A percentile compares a stretch with the other conserved stretches of the same genome.
phyloP scores from a whole-genome alignment of 2,329 filamentous ascomycete species.

The Scytalidium sp. region DNA sequence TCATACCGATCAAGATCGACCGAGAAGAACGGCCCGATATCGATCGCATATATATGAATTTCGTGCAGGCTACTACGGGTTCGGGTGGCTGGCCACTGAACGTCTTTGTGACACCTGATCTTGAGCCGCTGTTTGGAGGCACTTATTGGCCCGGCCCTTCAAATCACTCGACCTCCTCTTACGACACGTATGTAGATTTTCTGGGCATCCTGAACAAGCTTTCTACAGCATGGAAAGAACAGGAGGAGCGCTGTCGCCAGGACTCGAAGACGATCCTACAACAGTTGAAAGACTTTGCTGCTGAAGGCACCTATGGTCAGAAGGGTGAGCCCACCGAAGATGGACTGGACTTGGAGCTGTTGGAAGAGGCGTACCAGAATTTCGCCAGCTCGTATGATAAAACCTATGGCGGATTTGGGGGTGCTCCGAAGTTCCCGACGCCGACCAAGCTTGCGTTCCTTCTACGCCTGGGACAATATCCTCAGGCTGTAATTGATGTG shows the following conservation, averaged over 20 bases:
- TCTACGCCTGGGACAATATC: slow-evolving; percentile 69
- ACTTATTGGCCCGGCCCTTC: slow-evolving; percentile 78
- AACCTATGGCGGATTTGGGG: slow-evolving; percentile 74
- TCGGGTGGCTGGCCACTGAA: slow-evolving; percentile 93
- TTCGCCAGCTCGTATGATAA: slow-evolving; percentile 79
- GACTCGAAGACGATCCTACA: slow-evolving; percentile 80
- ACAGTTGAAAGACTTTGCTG: slow-evolving; percentile 82
- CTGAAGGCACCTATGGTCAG: slow-evolving; percentile 70
- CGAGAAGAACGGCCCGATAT: slow-evolving; percentile 92
- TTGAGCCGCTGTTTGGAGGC: slow-evolving; percentile 92
- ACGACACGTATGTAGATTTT: slow-evolving; percentile 68
- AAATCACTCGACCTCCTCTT: slow-evolving; percentile 34
- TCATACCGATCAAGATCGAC: slow-evolving; percentile 90
- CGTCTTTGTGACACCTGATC: slow-evolving; percentile 89
- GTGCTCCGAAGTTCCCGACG: slow-evolving; percentile 84
- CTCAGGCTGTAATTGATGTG: slow-evolving; percentile 74
- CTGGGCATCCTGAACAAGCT: slow-evolving; percentile 81
- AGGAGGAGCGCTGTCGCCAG: slow-evolving; percentile 77
- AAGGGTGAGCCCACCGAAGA: slow-evolving; percentile 48
- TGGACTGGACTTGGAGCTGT: slow-evolving; percentile 80
- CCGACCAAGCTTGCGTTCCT: slow-evolving; percentile 83
- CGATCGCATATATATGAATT: slow-evolving; percentile 98
- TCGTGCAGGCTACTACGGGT: slow-evolving; percentile 88
- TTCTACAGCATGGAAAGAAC: slow-evolving; percentile 70
- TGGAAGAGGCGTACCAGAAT: slow-evolving; percentile 85